Evolutionary conservation across 495 filamentous ascomycete genomes (phyloP), one percentile per base, ranked within the genome.

Genomic region (Cladorrhinum samala): DNA sequence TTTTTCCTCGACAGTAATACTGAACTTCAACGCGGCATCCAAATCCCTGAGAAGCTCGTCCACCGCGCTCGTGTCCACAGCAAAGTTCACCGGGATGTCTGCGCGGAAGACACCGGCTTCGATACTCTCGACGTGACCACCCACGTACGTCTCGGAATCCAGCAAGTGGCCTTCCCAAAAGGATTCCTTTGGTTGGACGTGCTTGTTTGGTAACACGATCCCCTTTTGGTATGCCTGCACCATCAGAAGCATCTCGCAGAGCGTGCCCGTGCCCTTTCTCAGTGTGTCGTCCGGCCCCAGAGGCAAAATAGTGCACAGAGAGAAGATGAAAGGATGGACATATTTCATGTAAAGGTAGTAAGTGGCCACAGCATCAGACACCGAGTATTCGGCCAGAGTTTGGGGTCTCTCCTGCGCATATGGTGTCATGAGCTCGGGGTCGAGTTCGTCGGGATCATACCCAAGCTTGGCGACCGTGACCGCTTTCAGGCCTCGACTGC

Each of bases 271-370:
- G 61, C 93, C 93, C 63, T 99, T 99, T 52, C 93, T 79, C 57
- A 97, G 63, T 2, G 90, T 88, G 66, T 96, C 91, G 63, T 99
- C 91, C 14, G 91, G 87, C 24, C 89, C 90, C 1, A 99, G 76
- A 0, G 93, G 93, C 67, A 99, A 78, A 70, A 99, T 95, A 0
- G 90, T 99, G 71, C 93, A 97, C 0, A 99, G 76, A 0, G 93
- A 96, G 77, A 97, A 99, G 68, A 99, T 92, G 73, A 99, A 99
- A 1, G 93, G 93, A 65, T 99, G 93, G 18, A 99, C 89, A 69
- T 99, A 99, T 87, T 99, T 99, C 93, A 97, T 99, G 74, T 99
- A 99, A 40, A 99, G 78, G 64, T 99, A 99, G 67, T 97, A 99
- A 2, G 93, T 99, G 2, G 93, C 93, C 17, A 99, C 93, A 24